Percentiles rank a stretch among this genome's conserved stretches.
Conservation (phyloP, 2,329 filamentous ascomycete genomes). For the Sarocladium strictum region DNA sequence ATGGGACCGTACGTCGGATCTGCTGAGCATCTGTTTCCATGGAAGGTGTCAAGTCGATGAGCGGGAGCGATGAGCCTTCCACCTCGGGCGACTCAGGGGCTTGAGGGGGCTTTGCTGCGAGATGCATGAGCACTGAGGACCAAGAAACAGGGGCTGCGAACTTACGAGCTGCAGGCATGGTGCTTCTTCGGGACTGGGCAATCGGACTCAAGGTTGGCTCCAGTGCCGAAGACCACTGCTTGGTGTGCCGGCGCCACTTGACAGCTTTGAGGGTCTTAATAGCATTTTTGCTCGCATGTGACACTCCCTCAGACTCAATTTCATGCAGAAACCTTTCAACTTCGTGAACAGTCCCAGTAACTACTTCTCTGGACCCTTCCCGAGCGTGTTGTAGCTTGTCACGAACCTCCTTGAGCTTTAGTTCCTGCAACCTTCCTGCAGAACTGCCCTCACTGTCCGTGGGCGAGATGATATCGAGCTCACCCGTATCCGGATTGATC, state of each 20-base stretch:
- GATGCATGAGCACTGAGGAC: neutral
- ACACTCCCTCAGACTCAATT: neutral
- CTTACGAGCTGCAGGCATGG: constrained; percentile 20
- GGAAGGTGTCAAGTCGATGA: neutral
- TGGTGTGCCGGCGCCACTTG: constrained; percentile 38
- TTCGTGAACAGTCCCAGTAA: constrained; percentile 39
- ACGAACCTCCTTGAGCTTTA: constrained; percentile 25
- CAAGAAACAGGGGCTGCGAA: neutral
- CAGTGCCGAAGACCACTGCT: constrained; percentile 46
- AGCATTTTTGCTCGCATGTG: constrained; percentile 1
- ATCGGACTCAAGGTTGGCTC: constrained; percentile 46
- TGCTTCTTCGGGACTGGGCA: constrained; percentile 32
- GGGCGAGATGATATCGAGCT: constrained; percentile 44
- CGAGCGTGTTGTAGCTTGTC: constrained; percentile 28
- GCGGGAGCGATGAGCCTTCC: neutral
- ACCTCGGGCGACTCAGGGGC: neutral
- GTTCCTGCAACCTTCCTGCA: constrained; percentile 22
- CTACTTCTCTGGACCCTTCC: constrained; percentile 31
- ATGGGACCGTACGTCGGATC: neutral
- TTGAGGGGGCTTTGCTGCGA: neutral
- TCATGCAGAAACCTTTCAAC: constrained; percentile 25
- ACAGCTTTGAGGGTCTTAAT: constrained; percentile 17
- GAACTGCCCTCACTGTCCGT: constrained; percentile 39
- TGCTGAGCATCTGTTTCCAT: neutral
- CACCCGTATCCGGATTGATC: constrained; percentile 50